phyloP scores from a whole-genome alignment of 495 filamentous ascomycete genomes.

The Daldinia bambusicola region DNA sequence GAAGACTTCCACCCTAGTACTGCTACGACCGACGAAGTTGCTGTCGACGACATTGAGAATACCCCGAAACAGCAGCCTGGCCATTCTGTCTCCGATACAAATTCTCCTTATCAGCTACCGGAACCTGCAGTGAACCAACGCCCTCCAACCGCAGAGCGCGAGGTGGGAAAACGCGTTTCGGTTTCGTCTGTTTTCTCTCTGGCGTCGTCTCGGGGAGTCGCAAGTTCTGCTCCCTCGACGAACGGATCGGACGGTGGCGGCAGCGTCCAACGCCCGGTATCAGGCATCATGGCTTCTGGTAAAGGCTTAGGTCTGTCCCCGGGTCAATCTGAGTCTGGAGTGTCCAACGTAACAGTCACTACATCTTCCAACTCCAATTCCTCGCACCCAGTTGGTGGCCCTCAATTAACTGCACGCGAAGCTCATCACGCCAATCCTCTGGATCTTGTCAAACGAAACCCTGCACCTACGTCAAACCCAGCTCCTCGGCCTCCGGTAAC shows the following conservation, averaged over 20 bases:
- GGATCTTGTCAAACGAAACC: slow-evolving; percentile 51
- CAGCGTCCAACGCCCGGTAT: slow-evolving; percentile 46
- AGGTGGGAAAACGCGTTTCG: slow-evolving; percentile 70
- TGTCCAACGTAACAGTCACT: slow-evolving; percentile 65
- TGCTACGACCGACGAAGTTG: slow-evolving; percentile 37
- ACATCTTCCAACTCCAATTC: slow-evolving; percentile 58
- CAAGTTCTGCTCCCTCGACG: slow-evolving; percentile 56
- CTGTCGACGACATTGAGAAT: slow-evolving; percentile 54
- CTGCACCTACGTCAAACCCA: slow-evolving; percentile 39
- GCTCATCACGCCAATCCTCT: slow-evolving; percentile 48
- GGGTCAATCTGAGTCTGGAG: slow-evolving; percentile 59
- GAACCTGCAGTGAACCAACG: slow-evolving; percentile 59
- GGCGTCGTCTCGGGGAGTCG: slow-evolving; percentile 62
- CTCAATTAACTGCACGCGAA: slow-evolving; percentile 58
- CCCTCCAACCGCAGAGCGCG: slow-evolving; percentile 52
- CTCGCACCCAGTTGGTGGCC: slow-evolving; percentile 46
- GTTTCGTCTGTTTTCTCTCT: slow-evolving; percentile 73
- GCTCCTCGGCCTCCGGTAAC: slow-evolving; percentile 56
- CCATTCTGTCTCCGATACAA: slow-evolving; percentile 42
- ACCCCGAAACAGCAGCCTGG: slow-evolving; percentile 54
- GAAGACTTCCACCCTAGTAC: slow-evolving; percentile 42
- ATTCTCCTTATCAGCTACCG: slow-evolving; percentile 49
- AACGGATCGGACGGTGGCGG: slow-evolving; percentile 52
- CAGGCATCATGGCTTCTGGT: slow-evolving; percentile 53
- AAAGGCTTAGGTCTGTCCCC: slow-evolving; percentile 49